Evolutionary conservation across 2,329 filamentous ascomycete species (phyloP).

Genomic region (Westerdykella sp.): DNA sequence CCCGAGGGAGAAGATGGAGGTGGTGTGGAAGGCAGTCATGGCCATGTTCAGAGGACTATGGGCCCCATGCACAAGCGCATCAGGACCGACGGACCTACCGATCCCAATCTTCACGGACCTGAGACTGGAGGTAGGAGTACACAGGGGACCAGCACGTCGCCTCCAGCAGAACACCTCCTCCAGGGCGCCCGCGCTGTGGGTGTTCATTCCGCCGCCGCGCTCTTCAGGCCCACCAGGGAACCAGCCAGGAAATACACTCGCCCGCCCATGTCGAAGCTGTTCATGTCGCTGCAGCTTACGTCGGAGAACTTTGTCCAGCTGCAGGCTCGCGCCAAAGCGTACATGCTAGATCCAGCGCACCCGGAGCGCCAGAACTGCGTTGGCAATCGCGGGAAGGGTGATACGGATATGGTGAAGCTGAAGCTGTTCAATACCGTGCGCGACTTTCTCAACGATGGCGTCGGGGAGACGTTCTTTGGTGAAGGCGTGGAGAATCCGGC

Average conservation of each 20-base stretch:
- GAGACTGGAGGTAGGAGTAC: constrained; percentile 4
- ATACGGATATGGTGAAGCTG: constrained; percentile 52
- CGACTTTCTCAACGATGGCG: constrained; percentile 47
- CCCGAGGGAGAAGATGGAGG: constrained; percentile 6
- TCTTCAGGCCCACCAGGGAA: constrained; percentile 40
- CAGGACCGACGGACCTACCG: constrained; percentile 13
- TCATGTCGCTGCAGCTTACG: constrained; percentile 50
- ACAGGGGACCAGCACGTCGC: constrained; percentile 5
- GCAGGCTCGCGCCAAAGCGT: constrained; percentile 51
- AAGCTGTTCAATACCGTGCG: constrained; percentile 52
- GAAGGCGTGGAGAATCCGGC: constrained; percentile 28
- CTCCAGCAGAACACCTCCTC: constrained; percentile 15
- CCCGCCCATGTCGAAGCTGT: constrained; percentile 53
- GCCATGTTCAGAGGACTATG: constrained; percentile 4
- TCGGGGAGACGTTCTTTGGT: constrained; percentile 49
- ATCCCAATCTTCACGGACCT: constrained; percentile 8
- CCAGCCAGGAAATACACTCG: constrained; percentile 52
- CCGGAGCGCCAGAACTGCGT: constrained; percentile 53
- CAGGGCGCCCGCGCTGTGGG: constrained; percentile 45
- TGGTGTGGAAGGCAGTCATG: background rate
- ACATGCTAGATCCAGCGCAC: constrained; percentile 51
- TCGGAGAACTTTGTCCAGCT: constrained; percentile 53
- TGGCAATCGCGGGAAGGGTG: constrained; percentile 50
- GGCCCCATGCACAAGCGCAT: constrained; percentile 16
- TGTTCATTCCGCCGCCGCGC: constrained; percentile 47